These are phyloP conservation scores for Ceratocystis albifundus DNA, from an alignment of 2,329 filamentous ascomycete species.

Conservation along the genomic window DNA sequence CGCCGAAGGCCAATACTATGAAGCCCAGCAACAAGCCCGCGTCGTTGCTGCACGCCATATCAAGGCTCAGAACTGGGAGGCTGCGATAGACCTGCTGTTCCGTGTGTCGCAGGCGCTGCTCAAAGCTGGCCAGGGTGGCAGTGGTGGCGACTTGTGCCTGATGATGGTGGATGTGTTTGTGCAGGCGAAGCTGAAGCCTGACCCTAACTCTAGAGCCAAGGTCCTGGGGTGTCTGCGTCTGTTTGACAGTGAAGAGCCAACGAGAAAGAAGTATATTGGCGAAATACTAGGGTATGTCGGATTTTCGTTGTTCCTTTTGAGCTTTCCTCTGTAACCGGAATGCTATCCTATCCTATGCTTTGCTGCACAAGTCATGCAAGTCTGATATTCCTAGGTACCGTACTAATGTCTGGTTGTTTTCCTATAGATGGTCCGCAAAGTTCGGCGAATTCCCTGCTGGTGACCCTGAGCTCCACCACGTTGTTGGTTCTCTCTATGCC, in stretches of 20 bases:
- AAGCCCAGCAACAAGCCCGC: slow-evolving; percentile 95
- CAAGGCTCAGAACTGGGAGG: slow-evolving; percentile 71
- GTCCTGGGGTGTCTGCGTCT: slow-evolving; percentile 67
- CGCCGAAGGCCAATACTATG: slow-evolving; percentile 84
- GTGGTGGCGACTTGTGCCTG: slow-evolving; percentile 78
- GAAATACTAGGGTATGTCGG: slow-evolving; percentile 62
- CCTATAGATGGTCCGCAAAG: slow-evolving; percentile 61
- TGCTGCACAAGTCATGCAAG: background rate
- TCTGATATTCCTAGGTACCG: background rate
- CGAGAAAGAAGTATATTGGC: slow-evolving; percentile 79
- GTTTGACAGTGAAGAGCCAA: slow-evolving; percentile 75
- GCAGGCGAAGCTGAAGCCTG: slow-evolving; percentile 68
- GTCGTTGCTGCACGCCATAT: slow-evolving; percentile 90
- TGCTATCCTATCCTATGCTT: background rate
- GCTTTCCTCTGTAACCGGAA: background rate
- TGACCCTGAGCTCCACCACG: slow-evolving; percentile 89
- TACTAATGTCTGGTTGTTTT: slow-evolving; percentile 15
- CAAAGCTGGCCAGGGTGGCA: slow-evolving; percentile 84
- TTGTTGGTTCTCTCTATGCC: slow-evolving; percentile 77
- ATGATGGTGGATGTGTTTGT: slow-evolving; percentile 84
- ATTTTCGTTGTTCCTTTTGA: background rate
- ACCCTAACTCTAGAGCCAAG: slow-evolving; percentile 61
- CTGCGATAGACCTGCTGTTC: slow-evolving; percentile 77
- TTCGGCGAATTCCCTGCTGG: slow-evolving; percentile 80
- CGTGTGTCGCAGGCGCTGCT: slow-evolving; percentile 76